A percentile compares a stretch with the other conserved stretches of the same genome.
Evolutionary conservation across 106 monocot species (phyloP).

Genomic region (Alisma plantagoaquatica): DNA sequence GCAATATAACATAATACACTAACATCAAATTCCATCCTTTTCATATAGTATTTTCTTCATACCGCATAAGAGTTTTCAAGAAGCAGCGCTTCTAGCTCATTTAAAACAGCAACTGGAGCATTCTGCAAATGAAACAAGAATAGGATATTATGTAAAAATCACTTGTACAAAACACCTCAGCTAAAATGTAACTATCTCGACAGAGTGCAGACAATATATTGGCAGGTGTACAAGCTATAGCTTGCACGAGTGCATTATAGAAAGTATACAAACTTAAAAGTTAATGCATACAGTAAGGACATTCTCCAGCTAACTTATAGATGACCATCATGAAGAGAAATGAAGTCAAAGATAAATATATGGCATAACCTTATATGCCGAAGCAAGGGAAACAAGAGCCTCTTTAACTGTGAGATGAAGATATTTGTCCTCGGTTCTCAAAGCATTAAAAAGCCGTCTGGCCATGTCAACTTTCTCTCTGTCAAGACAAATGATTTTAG

Average conservation of each 20-base stretch:
- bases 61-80: slow-evolving; percentile 71
- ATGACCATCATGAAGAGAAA: too few relatives aligned
- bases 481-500: neutral
- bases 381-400: slow-evolving; percentile 63
- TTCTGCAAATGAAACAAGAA: slow-evolving; percentile 24
- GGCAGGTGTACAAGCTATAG: too few relatives aligned
- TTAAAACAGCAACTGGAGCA: slow-evolving; percentile 53
- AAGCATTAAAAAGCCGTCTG: slow-evolving; percentile 71
- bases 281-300: too few relatives aligned
- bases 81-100: slow-evolving; percentile 63
- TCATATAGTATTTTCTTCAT: too few relatives aligned
- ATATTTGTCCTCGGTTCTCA: slow-evolving; percentile 78
- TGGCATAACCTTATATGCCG: slow-evolving; percentile 77
- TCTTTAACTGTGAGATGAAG: slow-evolving; percentile 85
- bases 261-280: too few relatives aligned
- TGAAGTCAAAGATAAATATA: neutral
- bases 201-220: too few relatives aligned
- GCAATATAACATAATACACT: too few relatives aligned
- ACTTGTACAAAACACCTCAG: too few relatives aligned
- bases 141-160: neutral
- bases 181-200: too few relatives aligned
- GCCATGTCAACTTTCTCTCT: slow-evolving; percentile 94
- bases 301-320: too few relatives aligned
- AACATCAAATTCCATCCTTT: too few relatives aligned
- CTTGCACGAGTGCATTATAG: too few relatives aligned